These are phyloP conservation scores for Diaporthe sp. DNA, from an alignment of 2,329 filamentous ascomycete species.

Conservation along the genomic window DNA sequence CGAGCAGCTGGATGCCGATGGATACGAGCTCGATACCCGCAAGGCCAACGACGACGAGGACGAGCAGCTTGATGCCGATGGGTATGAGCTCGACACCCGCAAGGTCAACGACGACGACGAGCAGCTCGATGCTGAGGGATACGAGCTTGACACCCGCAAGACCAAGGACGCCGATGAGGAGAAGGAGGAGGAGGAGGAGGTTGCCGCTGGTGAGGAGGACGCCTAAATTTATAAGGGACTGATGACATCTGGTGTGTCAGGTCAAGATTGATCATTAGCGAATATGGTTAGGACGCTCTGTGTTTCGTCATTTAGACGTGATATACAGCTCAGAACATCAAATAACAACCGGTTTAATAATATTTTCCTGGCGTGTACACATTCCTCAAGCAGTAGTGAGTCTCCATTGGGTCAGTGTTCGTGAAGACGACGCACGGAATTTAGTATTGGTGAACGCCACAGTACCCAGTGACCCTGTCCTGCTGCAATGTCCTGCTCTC, in stretches of 20 bases:
- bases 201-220: conserved; percentile 30
- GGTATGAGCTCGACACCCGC: conserved; percentile 20
- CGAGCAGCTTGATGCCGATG: conserved; percentile 19
- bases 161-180: conserved; percentile 23
- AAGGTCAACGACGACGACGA: background rate
- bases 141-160: conserved; percentile 24
- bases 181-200: conserved; percentile 28
- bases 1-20: background rate
- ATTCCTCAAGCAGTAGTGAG: background rate
- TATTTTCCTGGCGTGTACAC: too few relatives aligned
- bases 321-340: background rate
- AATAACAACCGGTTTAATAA: background rate
- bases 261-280: background rate
- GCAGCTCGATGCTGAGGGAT: conserved; percentile 4
- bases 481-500: background rate
- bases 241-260: background rate
- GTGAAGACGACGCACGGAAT: too few relatives aligned
- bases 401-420: too few relatives aligned
- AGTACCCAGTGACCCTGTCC: accelerated
- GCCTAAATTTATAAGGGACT: background rate
- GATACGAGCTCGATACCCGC: conserved; percentile 20
- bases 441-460: too few relatives aligned
- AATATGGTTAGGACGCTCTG: background rate
- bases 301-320: background rate
- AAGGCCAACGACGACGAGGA: conserved; percentile 10